Conservation (phyloP, 176 grass and related monocot species). For the Otatea glauca region DNA sequence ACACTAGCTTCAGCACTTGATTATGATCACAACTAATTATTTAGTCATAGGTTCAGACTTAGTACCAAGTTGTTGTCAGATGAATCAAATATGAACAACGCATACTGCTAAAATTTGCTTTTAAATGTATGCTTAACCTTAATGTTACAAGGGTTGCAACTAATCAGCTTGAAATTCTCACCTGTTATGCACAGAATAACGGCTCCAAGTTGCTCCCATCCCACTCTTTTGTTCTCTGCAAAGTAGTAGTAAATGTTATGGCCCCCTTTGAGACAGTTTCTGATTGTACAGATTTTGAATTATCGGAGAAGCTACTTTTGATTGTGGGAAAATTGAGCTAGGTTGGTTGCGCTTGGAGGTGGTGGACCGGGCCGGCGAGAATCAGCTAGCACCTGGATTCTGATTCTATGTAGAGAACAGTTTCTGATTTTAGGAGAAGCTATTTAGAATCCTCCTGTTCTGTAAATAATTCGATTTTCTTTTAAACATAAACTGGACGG, state of each 20-base stretch:
- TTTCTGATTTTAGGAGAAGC: too few relatives aligned
- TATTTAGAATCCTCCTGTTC: too few relatives aligned
- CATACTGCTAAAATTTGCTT: not conserved
- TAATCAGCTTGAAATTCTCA: not conserved
- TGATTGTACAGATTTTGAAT: too few relatives aligned
- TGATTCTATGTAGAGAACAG: too few relatives aligned
- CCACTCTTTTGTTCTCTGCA: slow-evolving; percentile 35
- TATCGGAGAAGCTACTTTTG: too few relatives aligned
- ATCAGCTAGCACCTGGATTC: too few relatives aligned
- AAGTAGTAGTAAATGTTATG: slow-evolving; percentile 66
- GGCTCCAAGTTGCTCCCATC: slow-evolving; percentile 67
- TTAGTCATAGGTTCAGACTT: not conserved
- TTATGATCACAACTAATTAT: slow-evolving; percentile 3
- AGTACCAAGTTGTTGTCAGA: not conserved
- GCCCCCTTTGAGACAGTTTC: too few relatives aligned
- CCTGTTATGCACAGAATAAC: slow-evolving; percentile 70
- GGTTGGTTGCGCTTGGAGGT: too few relatives aligned
- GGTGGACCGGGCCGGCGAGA: too few relatives aligned
- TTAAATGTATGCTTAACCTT: not conserved
- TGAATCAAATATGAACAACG: not conserved
- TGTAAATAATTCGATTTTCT: too few relatives aligned
- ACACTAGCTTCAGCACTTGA: slow-evolving; percentile 81
- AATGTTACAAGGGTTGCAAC: not conserved
- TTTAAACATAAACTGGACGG: too few relatives aligned
- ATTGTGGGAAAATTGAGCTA: too few relatives aligned